Conservation (phyloP, 805 yeast species). For the Ogataea nakhonphanomensis region DNA sequence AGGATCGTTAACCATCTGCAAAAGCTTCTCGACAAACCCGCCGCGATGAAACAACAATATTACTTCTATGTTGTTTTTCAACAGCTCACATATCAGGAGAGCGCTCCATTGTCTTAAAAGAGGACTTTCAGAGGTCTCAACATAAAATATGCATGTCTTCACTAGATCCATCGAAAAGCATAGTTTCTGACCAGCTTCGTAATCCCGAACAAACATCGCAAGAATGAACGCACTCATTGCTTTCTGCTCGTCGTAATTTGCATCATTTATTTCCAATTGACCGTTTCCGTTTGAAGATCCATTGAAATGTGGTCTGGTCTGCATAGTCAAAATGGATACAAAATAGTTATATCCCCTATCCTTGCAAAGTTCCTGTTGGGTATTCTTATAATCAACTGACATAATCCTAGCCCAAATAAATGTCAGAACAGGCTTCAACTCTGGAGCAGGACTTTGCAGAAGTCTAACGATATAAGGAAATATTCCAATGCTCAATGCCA, state of each 20-base stretch:
- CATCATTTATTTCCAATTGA: slow-evolving; percentile 31
- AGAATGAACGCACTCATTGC: slow-evolving; percentile 94
- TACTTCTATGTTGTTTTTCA: slow-evolving; percentile 71
- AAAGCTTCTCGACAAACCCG: slow-evolving; percentile 54
- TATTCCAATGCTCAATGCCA: slow-evolving; percentile 90
- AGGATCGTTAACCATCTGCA: slow-evolving; percentile 71
- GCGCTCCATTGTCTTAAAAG: slow-evolving; percentile 90
- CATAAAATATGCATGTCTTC: slow-evolving; percentile 60
- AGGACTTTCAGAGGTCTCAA: slow-evolving; percentile 76
- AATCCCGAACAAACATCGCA: slow-evolving; percentile 79
- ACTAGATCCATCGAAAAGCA: slow-evolving; percentile 74
- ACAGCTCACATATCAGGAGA: slow-evolving; percentile 69
- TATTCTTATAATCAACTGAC: slow-evolving; percentile 88
- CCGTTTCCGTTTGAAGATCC: slow-evolving; percentile 7
- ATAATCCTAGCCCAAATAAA: slow-evolving; percentile 97
- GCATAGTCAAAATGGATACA: slow-evolving; percentile 64
- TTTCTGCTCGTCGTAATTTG: slow-evolving; percentile 75
- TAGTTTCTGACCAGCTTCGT: slow-evolving; percentile 72
- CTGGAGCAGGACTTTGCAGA: slow-evolving; percentile 92
- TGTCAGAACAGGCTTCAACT: slow-evolving; percentile 86
- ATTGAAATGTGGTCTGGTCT: slow-evolving; percentile 20
- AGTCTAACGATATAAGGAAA: slow-evolving; percentile 91
- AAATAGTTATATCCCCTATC: slow-evolving; percentile 90
- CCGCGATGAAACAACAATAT: slow-evolving; percentile 66
- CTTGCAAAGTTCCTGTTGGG: slow-evolving; percentile 88